A percentile compares a stretch with the other conserved stretches of the same genome.
phyloP scores from a whole-genome alignment of 805 yeast species.

The Pichia californica region DNA sequence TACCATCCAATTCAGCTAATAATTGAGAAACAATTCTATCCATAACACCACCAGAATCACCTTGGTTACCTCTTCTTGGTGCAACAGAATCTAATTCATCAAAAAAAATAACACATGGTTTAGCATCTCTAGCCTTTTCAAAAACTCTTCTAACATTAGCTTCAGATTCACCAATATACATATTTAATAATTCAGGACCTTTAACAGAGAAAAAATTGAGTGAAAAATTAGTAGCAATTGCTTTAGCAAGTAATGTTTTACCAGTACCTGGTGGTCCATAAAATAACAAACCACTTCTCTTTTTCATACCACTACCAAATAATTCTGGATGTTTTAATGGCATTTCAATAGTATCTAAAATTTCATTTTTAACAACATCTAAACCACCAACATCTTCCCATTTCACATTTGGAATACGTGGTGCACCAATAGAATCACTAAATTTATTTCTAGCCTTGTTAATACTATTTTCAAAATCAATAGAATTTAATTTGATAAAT shows the following conservation, averaged over 20 bases:
- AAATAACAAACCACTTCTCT: slow-evolving; percentile 87
- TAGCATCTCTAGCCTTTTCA: slow-evolving; percentile 91
- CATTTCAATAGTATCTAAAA: slow-evolving; percentile 91
- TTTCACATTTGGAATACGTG: slow-evolving; percentile 86
- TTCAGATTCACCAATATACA: slow-evolving; percentile 98
- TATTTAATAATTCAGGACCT: slow-evolving; percentile 93
- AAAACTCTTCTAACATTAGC: slow-evolving; percentile 94
- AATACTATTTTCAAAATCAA: slow-evolving; percentile 64
- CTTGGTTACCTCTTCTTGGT: slow-evolving; percentile 96
- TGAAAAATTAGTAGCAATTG: slow-evolving; percentile 93
- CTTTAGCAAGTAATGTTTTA: slow-evolving; percentile 90
- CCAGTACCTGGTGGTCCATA: slow-evolving; percentile 99
- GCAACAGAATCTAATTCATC: slow-evolving; percentile 98
- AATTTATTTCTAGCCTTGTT: slow-evolving; percentile 79
- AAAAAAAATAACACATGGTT: slow-evolving; percentile 95
- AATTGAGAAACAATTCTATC: slow-evolving; percentile 95
- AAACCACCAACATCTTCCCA: slow-evolving; percentile 99
- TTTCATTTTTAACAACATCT: slow-evolving; percentile 84
- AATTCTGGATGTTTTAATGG: slow-evolving; percentile 91
- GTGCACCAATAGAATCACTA: slow-evolving; percentile 95
- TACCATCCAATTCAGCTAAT: slow-evolving; percentile 92
- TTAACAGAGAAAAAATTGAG: slow-evolving; percentile 93
- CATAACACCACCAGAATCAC: slow-evolving; percentile 99
- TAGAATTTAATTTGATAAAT: slow-evolving; percentile 42
- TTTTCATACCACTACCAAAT: slow-evolving; percentile 82